These are phyloP conservation scores for Monilinia laxa DNA, from an alignment of 2,329 filamentous ascomycete species.

Conservation along the genomic window DNA sequence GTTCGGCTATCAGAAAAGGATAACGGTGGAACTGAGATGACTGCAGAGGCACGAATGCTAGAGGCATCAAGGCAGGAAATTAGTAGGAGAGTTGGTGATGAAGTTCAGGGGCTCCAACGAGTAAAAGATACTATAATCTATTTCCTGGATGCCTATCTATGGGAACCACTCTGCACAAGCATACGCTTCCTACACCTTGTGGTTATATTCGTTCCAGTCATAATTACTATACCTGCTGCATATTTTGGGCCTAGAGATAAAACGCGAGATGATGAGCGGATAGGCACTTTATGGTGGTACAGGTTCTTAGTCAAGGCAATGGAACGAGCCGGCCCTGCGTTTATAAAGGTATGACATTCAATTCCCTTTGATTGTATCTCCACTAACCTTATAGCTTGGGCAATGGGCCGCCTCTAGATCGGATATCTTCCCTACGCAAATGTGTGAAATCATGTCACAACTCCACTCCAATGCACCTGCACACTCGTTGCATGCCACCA, in stretches of 20 bases:
- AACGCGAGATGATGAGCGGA: conserved; percentile 69
- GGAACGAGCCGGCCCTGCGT: conserved; percentile 91
- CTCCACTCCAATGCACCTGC: conserved; percentile 93
- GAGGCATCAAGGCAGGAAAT: conserved; percentile 78
- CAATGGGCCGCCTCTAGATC: conserved; percentile 97
- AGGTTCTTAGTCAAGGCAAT: conserved; percentile 80
- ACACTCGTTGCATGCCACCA: conserved; percentile 79
- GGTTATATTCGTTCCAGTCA: conserved; percentile 86
- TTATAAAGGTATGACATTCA: conserved; percentile 75
- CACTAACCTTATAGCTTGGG: conserved; percentile 61
- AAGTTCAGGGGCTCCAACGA: conserved; percentile 59
- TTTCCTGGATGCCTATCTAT: conserved; percentile 69
- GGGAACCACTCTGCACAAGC: conserved; percentile 84
- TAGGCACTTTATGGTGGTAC: conserved; percentile 93
- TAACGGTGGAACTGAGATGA: conserved; percentile 58
- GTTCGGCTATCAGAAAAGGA: conserved; percentile 57
- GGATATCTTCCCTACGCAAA: conserved; percentile 90
- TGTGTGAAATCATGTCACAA: conserved; percentile 92
- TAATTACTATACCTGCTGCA: conserved; percentile 73
- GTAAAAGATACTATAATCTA: conserved; percentile 60
- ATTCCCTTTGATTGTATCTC: not conserved
- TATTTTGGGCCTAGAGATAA: conserved; percentile 70
- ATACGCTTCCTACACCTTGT: conserved; percentile 85
- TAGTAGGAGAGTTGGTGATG: conserved; percentile 62
- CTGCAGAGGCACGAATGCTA: conserved; percentile 83